Evolutionary conservation across 169 alveolate genomes (phyloP), one percentile per base, ranked within the genome.

Genomic region (Eimeria tenella): DNA sequence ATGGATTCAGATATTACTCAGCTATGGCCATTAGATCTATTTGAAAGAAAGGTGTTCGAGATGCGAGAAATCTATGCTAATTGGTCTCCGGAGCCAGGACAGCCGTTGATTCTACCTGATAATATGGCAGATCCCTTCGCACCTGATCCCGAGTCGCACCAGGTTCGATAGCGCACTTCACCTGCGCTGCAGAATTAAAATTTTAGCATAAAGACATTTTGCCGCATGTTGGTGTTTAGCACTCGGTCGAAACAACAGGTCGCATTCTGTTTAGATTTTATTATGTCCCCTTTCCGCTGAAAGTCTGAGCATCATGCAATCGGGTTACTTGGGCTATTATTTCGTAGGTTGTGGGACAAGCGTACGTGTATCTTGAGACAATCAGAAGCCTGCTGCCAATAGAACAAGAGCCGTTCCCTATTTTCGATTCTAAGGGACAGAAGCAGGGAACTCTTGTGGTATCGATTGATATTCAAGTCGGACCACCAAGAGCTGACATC

Each of bases 101-200:
- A 62, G 50, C 70, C 84, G 25, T 52, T 93, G 42, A 55, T n/a
- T 7, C 21, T 68, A 7, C 93, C 93, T 7, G 93, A 82, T 13
- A 93, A 74, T 19, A 68, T 65, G 31, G 79, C 65, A 4, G 93
- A 93, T 56, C 95, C 95, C 11, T 93, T 93, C 60, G 95, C 93
- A 9, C 63, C 90, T 7, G 95, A 93, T 52, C 95, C 91, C 5
- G 95, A 93, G 49, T 92, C 95, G 19, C 82, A 92, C 86, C 95
- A 92, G 74, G 95, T 82, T 50, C 65, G 89, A 11, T 65, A 17
- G 3, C 19, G 58, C 31, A 0, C 50, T 4, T 11, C 9, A 56
- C 42, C 2, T 31, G 42, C 42, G 2, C 42, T 31, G 42, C 42
- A 31, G 42, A 31, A 31, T 2, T 31, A 31, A 31, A 31, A 0